Percentiles rank a stretch among this genome's conserved stretches.
Evolutionary conservation across 805 yeast genomes (phyloP).

Genomic region (Barnettozyma sp.): DNA sequence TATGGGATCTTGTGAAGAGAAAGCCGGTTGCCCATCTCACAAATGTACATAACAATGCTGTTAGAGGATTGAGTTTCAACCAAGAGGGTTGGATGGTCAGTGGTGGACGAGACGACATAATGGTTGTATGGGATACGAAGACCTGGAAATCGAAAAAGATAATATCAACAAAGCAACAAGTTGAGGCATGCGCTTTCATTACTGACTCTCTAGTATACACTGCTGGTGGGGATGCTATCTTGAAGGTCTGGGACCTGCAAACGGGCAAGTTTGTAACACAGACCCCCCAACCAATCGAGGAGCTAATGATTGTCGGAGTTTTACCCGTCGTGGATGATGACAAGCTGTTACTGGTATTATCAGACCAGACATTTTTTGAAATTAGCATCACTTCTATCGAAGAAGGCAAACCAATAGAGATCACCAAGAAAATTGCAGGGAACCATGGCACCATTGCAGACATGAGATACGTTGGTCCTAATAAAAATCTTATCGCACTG

Average conservation of each 20-base stretch:
- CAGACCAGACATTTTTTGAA: conserved; percentile 77
- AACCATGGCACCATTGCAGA: conserved; percentile 96
- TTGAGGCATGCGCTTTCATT: conserved; percentile 64
- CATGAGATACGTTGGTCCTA: conserved; percentile 67
- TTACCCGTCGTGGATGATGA: conserved; percentile 30
- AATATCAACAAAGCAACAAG: conserved; percentile 64
- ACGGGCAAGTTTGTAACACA: conserved; percentile 47
- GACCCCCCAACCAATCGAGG: conserved; percentile 55
- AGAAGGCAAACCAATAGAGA: conserved; percentile 32
- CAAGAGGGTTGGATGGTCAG: conserved; percentile 54
- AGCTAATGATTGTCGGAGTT: conserved; percentile 60
- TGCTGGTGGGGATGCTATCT: conserved; percentile 72
- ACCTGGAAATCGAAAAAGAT: conserved; percentile 55
- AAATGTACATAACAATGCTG: conserved; percentile 76
- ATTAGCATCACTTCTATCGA: conserved; percentile 32
- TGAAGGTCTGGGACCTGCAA: conserved; percentile 56
- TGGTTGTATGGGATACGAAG: conserved; percentile 49
- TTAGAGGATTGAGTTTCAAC: conserved; percentile 72
- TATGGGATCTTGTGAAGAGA: conserved; percentile 66
- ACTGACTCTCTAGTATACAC: conserved; percentile 74
- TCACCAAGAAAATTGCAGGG: conserved; percentile 65
- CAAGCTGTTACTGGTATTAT: conserved; percentile 47
- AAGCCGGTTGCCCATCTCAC: conserved; percentile 55
- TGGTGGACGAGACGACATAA: conserved; percentile 87
- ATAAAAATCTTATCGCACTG: conserved; percentile 52